These are phyloP conservation scores for Xylariaceae sp. DNA, from an alignment of 2,329 filamentous ascomycete genomes.

Conservation along the genomic window DNA sequence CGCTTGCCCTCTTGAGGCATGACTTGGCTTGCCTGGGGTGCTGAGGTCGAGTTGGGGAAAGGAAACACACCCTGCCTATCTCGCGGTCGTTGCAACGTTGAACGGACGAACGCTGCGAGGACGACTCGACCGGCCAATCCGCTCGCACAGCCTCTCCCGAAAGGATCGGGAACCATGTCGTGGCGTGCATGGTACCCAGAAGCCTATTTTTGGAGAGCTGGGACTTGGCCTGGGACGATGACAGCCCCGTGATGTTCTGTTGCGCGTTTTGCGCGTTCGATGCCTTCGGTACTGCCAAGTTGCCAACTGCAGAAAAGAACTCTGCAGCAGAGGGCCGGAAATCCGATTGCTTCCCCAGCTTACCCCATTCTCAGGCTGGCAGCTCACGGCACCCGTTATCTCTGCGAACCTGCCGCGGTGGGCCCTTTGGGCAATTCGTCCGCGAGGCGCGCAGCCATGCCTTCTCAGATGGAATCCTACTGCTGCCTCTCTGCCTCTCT, in stretches of 20 bases:
- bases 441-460: too few species aligned
- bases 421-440: too few species aligned
- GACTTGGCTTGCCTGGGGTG: not conserved
- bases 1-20: not conserved
- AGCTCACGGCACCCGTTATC: too few species aligned
- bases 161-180: not conserved
- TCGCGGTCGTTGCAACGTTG: not conserved
- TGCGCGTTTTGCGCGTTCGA: not conserved
- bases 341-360: too few species aligned
- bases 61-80: not conserved
- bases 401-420: too few species aligned
- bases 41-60: not conserved
- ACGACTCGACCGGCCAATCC: not conserved
- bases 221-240: too few species aligned
- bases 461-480: too few species aligned
- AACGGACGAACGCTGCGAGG: not conserved
- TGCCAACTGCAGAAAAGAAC: not conserved
- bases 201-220: constrained; percentile 4
- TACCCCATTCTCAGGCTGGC: too few species aligned
- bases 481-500: too few species aligned
- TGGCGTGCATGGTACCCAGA: constrained; percentile 1
- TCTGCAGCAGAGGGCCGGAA: not conserved
- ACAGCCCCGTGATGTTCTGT: too few species aligned
- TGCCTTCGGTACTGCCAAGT: not conserved
- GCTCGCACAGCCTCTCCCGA: not conserved